Evolutionary conservation across 441 rosid species (phyloP), one percentile per base, ranked within the genome.

Genomic region (Aquilaria agallochum): DNA sequence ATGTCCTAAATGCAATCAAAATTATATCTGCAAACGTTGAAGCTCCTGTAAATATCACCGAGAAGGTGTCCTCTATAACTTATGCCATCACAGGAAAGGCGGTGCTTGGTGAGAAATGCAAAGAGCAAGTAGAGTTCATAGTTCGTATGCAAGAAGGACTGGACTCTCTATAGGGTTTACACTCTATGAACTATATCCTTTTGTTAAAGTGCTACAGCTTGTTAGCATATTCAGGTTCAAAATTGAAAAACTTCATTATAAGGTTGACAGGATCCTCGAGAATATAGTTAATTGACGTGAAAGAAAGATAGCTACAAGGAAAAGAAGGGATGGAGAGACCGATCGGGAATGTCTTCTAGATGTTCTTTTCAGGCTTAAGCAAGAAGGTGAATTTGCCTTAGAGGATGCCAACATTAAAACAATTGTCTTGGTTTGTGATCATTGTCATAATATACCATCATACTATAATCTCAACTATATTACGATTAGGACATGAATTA

Each of bases 181-280:
- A 56, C 4, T 68, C 20, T 40, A 62, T 12, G 81, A 77, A 62
- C 6, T 77, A 33, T 77, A 50, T 45, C 79, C 79, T 30, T 78
- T 74, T n/a, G 9, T 59, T 31, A 70, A 54, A 54, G 12, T 63
- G 15, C 69, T 77, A 12, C 69, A 66, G 13, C 6, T 36, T 27
- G n/a, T 66, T 5, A 71, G 53, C 58, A 77, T 76, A 48, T 45
- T 56, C 13, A 64, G 56, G 60, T 6, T 31, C 5, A 47, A 31
- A 56, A n/a, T 72, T 1, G 32, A 56, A 31, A 68, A 48, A 46
- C 31, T 74, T 2, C 67, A 50, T 7, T 11, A 51, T 4, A 55
- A 56, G 31, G 33, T 47, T 2, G 79, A 78, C 13, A 51, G 44
- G 61, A 51, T 75, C 11, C 55, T 69, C 1, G 73, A 70, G 10